A percentile compares a stretch with the other conserved stretches of the same genome.
Evolutionary conservation across 805 yeast genomes (phyloP).

Genomic region (Cyberlindnera samutprakarnensis): DNA sequence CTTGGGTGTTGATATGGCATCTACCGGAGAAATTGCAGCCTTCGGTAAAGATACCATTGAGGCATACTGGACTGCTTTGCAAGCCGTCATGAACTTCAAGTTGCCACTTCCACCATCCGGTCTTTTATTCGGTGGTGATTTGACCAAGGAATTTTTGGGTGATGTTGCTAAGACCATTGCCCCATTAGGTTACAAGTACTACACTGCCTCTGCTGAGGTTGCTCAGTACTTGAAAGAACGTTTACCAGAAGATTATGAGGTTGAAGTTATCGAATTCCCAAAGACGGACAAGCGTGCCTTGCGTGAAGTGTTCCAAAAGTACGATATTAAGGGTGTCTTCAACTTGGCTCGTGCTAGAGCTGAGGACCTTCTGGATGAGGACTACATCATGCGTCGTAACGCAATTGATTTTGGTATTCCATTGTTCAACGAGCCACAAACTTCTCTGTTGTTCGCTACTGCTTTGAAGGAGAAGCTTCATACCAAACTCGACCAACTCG

Average conservation of each 20-base stretch:
- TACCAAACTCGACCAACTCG: slow-evolving; percentile 42
- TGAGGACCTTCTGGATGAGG: slow-evolving; percentile 74
- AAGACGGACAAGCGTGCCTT: slow-evolving; percentile 87
- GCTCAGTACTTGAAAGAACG: slow-evolving; percentile 55
- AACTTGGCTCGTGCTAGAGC: slow-evolving; percentile 91
- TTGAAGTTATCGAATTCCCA: slow-evolving; percentile 79
- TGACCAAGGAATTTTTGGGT: slow-evolving; percentile 62
- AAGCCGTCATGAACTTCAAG: slow-evolving; percentile 94
- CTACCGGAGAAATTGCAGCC: slow-evolving; percentile 98
- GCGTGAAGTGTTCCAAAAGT: slow-evolving; percentile 86
- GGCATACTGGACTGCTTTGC: slow-evolving; percentile 97
- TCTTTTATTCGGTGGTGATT: slow-evolving; percentile 90
- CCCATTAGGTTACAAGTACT: slow-evolving; percentile 74
- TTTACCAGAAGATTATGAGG: slow-evolving; percentile 28
- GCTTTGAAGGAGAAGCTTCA: slow-evolving; percentile 69
- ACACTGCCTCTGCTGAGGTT: slow-evolving; percentile 67
- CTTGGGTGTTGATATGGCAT: slow-evolving; percentile 98
- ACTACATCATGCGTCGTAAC: slow-evolving; percentile 97
- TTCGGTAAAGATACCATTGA: slow-evolving; percentile 81
- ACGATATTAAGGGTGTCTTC: slow-evolving; percentile 81
- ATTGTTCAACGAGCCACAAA: slow-evolving; percentile 92
- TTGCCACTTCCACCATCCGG: slow-evolving; percentile 90
- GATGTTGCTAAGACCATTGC: slow-evolving; percentile 63
- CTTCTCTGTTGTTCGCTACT: slow-evolving; percentile 78
- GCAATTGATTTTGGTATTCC: slow-evolving; percentile 98